Evolutionary conservation across 2,329 filamentous ascomycete genomes (phyloP).

Genomic region (Diaporthe humulicola): DNA sequence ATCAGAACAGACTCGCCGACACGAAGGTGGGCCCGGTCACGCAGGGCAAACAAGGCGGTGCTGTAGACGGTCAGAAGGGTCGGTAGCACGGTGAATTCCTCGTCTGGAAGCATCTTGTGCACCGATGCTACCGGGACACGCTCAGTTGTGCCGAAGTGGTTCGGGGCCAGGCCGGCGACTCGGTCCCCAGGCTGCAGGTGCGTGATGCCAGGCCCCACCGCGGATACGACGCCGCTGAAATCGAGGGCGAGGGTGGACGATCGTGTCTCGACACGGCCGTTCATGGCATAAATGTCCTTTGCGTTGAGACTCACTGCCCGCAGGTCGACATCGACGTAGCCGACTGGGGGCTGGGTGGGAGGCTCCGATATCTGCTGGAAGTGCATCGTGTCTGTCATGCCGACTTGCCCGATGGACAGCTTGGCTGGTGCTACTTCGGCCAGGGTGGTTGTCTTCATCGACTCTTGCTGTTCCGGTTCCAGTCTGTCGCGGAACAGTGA

Average conservation of each 20-base stretch:
- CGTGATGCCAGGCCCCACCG: not conserved
- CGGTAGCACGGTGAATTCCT: not conserved
- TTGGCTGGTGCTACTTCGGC: not conserved
- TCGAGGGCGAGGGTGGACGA: not conserved
- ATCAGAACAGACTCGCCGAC: not conserved
- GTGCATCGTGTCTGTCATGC: not conserved
- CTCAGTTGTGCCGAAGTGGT: not conserved
- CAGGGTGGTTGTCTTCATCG: too few species aligned
- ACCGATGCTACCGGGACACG: not conserved
- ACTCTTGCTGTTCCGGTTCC: not conserved
- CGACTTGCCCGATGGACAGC: not conserved
- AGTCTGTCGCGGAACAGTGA: not conserved
- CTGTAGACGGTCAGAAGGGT: not conserved
- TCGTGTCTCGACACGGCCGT: not conserved
- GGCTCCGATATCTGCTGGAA: not conserved
- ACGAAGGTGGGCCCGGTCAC: not conserved
- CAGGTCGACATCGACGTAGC: not conserved
- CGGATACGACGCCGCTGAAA: not conserved
- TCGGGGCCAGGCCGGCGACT: not conserved
- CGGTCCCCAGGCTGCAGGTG: not conserved
- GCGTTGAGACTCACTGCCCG: not conserved
- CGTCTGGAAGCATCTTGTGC: not conserved
- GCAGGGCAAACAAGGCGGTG: not conserved
- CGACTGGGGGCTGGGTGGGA: too few species aligned
- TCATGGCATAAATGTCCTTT: not conserved